Base-by-base conservation (phyloP, 441 rosid genomes). In the Adansonia rubrostipa region DNA sequence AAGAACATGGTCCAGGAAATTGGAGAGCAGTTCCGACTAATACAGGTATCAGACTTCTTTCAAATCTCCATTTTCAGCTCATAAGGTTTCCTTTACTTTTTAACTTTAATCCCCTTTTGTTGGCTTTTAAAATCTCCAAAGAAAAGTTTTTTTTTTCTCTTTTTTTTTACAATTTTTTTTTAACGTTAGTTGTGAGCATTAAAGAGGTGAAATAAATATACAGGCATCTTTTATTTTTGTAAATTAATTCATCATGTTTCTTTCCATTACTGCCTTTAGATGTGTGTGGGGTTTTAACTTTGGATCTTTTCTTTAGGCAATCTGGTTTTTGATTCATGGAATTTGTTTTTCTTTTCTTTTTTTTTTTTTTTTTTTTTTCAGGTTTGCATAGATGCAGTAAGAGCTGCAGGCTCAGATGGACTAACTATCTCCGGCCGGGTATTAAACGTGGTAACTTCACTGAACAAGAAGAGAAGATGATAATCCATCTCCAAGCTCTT, bases 351-450 rank as follows among this genome's bases (percentile, higher is more conserved):
- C 13, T 56, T 75, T 14, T 9, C 0, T 42, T 0, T n/a, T 20
- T 6, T 6, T n/a, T 2, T 33, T 3, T 36, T 1, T 4, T 36
- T 36, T 4, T 3, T 36, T 57, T 60, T 61, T 50, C 83, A 90
- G 94, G 90, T 69, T 78, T 91, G 77, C 85, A 87, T 57, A 87
- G 94, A 77, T 91, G 94, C 85, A 91, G 92, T 77, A 91, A 91
- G 81, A 91, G 94, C 72, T 90, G 94, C 81, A 84, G 94, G 80
- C 87, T 90, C 17, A 66, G 94, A 77, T 90, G 94, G 94, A 89
- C 90, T 64, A 91, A 91, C 83, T 89, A 91, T 71, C 91, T 91
- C 51, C 65, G 94, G 75, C 94, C 94, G 0, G 94, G 94, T 9
- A 88, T 91, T 62, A 91, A 86, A 66, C 87, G 94, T 2, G 94